Conservation (phyloP, 163 green algal species). For the Chloromonas sp. region DNA sequence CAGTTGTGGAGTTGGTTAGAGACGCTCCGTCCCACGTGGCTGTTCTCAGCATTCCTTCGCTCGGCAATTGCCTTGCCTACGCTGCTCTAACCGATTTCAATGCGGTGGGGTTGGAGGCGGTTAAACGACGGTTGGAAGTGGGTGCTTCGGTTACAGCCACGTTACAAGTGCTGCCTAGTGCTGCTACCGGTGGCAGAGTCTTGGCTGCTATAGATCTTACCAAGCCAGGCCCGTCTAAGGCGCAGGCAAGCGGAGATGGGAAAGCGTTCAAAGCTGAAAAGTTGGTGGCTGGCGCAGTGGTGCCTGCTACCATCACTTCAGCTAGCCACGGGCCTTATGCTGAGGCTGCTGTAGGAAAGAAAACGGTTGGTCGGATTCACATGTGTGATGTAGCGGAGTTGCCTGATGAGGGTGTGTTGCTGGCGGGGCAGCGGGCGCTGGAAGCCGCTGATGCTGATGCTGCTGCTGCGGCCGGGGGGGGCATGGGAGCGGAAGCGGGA, state of each 20-base stretch:
- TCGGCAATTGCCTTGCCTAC: constrained; percentile 20
- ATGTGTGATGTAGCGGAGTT: no score
- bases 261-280: no score
- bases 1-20: constrained; percentile 39
- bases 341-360: no score
- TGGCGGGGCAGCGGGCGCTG: no score
- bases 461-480: neutral
- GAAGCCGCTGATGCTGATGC: neutral
- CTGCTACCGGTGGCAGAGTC: constrained; percentile 31
- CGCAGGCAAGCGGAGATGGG: no score
- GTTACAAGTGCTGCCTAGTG: constrained; percentile 27
- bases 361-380: no score
- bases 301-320: no score
- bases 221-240: neutral
- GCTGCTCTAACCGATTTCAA: constrained; percentile 41
- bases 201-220: constrained; percentile 30
- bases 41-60: constrained; percentile 45
- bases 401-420: no score
- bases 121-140: constrained; percentile 1
- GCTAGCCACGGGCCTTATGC: no score
- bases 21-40: constrained; percentile 42
- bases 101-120: constrained; percentile 4
- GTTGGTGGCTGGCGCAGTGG: no score
- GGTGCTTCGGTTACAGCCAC: constrained; percentile 8
- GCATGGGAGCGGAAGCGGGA: no score